A percentile compares a stretch with the other conserved stretches of the same genome.
Evolutionary conservation across 495 filamentous ascomycete genomes (phyloP).

Genomic region (Aspergillus indologenus): DNA sequence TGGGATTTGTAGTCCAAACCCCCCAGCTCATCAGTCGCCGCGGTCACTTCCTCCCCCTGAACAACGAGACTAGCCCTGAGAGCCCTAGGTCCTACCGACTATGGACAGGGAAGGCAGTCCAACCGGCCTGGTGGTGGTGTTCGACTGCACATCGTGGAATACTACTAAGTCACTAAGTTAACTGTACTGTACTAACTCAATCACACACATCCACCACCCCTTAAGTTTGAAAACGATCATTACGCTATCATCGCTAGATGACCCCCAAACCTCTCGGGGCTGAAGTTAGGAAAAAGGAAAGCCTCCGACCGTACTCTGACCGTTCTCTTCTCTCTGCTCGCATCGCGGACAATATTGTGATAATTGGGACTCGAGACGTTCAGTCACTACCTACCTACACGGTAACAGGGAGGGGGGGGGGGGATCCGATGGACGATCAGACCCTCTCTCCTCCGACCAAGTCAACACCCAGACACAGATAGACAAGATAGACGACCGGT

Average conservation of each 20-base stretch:
- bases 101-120: slow-evolving; percentile 5
- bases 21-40: background rate
- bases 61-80: background rate
- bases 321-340: too few relatives aligned
- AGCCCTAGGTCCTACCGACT: background rate
- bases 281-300: slow-evolving; percentile 5
- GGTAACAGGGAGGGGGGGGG: too few relatives aligned
- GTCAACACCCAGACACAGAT: background rate
- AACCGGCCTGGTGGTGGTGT: background rate
- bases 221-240: slow-evolving; percentile 3
- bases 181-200: background rate
- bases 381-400: too few relatives aligned
- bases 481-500: background rate
- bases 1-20: slow-evolving; percentile 4
- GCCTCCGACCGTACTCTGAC: slow-evolving; percentile 1
- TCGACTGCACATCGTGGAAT: background rate
- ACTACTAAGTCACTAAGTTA: background rate
- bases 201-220: background rate
- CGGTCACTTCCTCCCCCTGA: background rate
- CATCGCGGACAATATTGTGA: too few relatives aligned
- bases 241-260: background rate
- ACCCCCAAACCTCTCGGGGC: slow-evolving; percentile 1
- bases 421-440: too few relatives aligned
- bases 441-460: background rate
- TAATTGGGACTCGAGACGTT: too few relatives aligned